Conservation (phyloP, 768 basidiomycete species). For the Kondoa subrosea region DNA sequence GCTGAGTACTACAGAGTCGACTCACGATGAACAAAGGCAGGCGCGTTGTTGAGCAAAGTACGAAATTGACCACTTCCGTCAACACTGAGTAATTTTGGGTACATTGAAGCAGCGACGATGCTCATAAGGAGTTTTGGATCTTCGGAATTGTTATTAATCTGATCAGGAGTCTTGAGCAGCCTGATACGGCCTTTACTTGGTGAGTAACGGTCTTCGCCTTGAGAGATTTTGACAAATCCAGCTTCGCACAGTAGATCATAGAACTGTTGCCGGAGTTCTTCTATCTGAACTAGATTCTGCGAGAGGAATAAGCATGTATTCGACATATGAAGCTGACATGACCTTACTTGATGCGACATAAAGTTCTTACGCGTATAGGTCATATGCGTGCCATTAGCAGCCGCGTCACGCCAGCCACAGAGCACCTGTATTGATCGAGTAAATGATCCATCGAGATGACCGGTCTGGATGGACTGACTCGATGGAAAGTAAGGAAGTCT, state of each 20-base stretch:
- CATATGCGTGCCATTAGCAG: slow-evolving; percentile 6
- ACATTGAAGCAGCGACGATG: slow-evolving; percentile 67
- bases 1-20: neutral
- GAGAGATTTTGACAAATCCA: slow-evolving; percentile 56
- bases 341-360: slow-evolving; percentile 15
- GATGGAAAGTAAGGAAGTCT: slow-evolving; percentile 79
- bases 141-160: slow-evolving; percentile 50
- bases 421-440: neutral
- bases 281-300: slow-evolving; percentile 84
- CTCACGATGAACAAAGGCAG: slow-evolving; percentile 53
- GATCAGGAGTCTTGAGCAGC: slow-evolving; percentile 57
- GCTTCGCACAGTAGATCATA: slow-evolving; percentile 80
- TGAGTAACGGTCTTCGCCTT: slow-evolving; percentile 42
- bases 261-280: slow-evolving; percentile 84
- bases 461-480: slow-evolving; percentile 8
- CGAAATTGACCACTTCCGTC: slow-evolving; percentile 52
- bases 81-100: slow-evolving; percentile 71
- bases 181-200: slow-evolving; percentile 54
- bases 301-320: slow-evolving; percentile 18
- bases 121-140: slow-evolving; percentile 57
- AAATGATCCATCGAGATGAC: slow-evolving; percentile 5
- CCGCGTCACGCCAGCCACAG: neutral
- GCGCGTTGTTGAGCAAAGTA: slow-evolving; percentile 67
- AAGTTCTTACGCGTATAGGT: slow-evolving; percentile 18
- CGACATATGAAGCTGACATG: slow-evolving; percentile 1